Conservation (phyloP, 2,329 filamentous ascomycete genomes). For the Magnaporthiopsis rhizophila region DNA sequence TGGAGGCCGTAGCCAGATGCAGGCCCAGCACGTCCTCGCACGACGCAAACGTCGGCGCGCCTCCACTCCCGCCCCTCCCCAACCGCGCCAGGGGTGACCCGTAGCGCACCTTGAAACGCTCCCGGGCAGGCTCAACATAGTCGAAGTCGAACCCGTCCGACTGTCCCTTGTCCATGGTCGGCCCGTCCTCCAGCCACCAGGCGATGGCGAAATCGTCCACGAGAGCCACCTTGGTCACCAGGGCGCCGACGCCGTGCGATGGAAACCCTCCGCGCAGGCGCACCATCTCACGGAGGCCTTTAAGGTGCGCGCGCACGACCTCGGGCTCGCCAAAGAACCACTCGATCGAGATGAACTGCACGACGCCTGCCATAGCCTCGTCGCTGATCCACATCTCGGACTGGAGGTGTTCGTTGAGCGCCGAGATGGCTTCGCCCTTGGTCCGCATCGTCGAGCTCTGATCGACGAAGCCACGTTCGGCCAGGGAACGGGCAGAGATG, state of each 20-base stretch:
- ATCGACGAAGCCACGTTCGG: conserved; percentile 33
- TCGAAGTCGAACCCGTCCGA: conserved; percentile 24
- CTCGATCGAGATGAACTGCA: conserved; percentile 37
- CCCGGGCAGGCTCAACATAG: conserved; percentile 27
- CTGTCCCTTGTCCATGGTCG: conserved; percentile 28
- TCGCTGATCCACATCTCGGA: conserved; percentile 26
- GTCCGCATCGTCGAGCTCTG: conserved; percentile 30
- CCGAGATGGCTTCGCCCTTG: conserved; percentile 30
- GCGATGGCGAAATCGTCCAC: conserved; percentile 38
- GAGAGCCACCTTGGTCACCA: conserved; percentile 39
- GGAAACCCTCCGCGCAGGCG: conserved; percentile 36
- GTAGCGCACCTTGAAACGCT: conserved; percentile 29
- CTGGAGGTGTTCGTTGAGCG: conserved; percentile 35
- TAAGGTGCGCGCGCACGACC: conserved; percentile 35
- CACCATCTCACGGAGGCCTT: conserved; percentile 40
- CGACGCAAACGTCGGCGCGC: conserved; percentile 32
- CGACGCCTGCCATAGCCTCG: conserved; percentile 33
- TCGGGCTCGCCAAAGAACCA: conserved; percentile 39
- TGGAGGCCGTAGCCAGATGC: conserved; percentile 35
- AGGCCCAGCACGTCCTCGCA: conserved; percentile 31
- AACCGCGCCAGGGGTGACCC: conserved; percentile 38
- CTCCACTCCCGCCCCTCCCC: no score
- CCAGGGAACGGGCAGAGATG: conserved; percentile 36
- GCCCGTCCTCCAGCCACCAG: conserved; percentile 32
- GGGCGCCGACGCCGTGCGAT: conserved; percentile 36